Base-by-base conservation (phyloP, 23 red algal genomes). In the Gracilariopsis chorda region DNA sequence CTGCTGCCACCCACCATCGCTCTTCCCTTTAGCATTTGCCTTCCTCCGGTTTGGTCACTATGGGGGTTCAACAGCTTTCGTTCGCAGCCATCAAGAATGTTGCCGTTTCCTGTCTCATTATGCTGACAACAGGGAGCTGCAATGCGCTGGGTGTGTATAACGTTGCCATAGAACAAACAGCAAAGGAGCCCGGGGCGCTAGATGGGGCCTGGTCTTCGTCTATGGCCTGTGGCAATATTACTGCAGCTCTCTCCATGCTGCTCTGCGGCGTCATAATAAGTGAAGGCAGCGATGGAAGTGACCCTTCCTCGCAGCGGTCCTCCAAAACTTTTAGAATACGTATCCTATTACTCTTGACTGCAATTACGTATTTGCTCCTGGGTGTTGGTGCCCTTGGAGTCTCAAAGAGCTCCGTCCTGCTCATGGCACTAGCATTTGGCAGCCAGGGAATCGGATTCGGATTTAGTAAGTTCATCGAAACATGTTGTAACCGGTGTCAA, bases 141-240 rank as follows among this genome's bases (percentile, higher is more conserved):
- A 48, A 61, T 42, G 56, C 53, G 33, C 60, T 84, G 19, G 80
- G 80, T 70, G 36, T 84, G 55, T 84, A 46, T 41, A 84, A 84
- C 44, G 33, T 33, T 23, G 56, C 80, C 27, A 59, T 84, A 14
- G 80, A 84, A 23, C 27, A 44, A 41, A 60, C 40, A 4, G 30
- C 58, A 8, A 19, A 11, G 12, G 33, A 56, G 25, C 5, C 56
- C 4, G 39, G 42, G 11, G 7, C 47, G 6, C 16, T 34, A 10
- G 27, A 49, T 32, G 80, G 27, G 3, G 42, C 51, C 7, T 64
- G 56, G 80, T 84, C 80, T 13, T 84, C 80, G 25, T 84, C 80
- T 32, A 84, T 84, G 80, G 39, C 37, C 8, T 65, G 47, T 19
- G 32, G 24, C 23, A 84, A 59, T 39, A 11, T 70, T 49, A 51